phyloP scores from a whole-genome alignment of 2,329 filamentous ascomycete genomes.

The Talaromyces pinophilus region DNA sequence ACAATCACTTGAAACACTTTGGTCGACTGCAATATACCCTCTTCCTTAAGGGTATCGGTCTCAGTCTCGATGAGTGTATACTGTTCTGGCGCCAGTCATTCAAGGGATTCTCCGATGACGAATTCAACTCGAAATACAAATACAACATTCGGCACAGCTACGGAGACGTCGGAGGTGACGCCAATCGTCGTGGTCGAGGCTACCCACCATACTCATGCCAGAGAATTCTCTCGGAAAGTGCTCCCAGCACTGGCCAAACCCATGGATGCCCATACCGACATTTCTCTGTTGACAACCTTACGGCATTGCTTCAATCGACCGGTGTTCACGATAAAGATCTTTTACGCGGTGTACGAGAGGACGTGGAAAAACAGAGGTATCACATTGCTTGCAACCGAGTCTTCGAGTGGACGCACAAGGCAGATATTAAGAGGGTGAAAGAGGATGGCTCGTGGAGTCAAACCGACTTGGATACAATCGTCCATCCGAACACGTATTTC shows the following conservation, averaged over 20 bases:
- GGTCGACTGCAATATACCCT: conserved; percentile 92
- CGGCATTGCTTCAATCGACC: conserved; percentile 70
- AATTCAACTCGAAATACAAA: conserved; percentile 95
- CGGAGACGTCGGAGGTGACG: conserved; percentile 91
- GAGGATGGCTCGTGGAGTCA: conserved; percentile 71
- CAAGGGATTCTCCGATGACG: conserved; percentile 84
- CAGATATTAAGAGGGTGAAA: conserved; percentile 73
- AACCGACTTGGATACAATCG: conserved; percentile 86
- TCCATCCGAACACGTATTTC: conserved; percentile 98
- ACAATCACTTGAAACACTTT: conserved; percentile 89
- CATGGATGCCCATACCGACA: conserved; percentile 98
- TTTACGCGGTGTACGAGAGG: conserved; percentile 78
- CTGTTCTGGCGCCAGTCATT: conserved; percentile 89
- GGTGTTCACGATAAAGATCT: conserved; percentile 78
- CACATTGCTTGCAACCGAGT: conserved; percentile 97
- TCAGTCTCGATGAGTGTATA: conserved; percentile 87
- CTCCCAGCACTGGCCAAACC: conserved; percentile 80
- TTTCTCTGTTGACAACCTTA: conserved; percentile 84
- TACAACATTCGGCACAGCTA: conserved; percentile 97
- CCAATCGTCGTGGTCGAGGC: conserved; percentile 79
- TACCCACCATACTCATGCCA: conserved; percentile 94
- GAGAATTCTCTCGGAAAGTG: conserved; percentile 87
- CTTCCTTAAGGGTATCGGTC: conserved; percentile 92
- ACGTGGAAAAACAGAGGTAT: conserved; percentile 83
- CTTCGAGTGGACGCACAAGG: conserved; percentile 83